phyloP scores from a whole-genome alignment of 257 asterid genomes.

The Petrea volubilis region DNA sequence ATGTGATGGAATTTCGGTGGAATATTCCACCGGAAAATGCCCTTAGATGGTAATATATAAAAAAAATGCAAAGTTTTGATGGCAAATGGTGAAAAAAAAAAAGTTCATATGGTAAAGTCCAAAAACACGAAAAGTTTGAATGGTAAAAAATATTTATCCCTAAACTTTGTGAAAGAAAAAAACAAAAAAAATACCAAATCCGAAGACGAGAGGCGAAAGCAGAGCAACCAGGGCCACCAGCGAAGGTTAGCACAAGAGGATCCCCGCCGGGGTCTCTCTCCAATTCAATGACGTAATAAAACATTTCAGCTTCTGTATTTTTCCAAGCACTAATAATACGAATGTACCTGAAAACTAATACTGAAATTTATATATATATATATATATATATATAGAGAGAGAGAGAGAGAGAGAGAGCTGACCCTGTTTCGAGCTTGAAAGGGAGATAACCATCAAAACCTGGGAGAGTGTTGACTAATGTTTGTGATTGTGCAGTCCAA shows the following conservation, averaged over 20 bases:
- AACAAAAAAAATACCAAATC: slow-evolving; percentile 39
- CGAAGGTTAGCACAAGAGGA: slow-evolving; percentile 49
- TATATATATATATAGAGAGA: too few relatives aligned
- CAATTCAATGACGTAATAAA: slow-evolving; percentile 50
- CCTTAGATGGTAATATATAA: too few relatives aligned
- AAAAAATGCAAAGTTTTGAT: too few relatives aligned
- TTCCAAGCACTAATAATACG: slow-evolving; percentile 27
- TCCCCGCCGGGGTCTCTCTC: slow-evolving; percentile 36
- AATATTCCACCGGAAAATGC: too few relatives aligned
- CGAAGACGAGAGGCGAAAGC: slow-evolving; percentile 35
- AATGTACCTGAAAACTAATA: slow-evolving; percentile 34
- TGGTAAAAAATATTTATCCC: too few relatives aligned
- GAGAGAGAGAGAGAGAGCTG: background rate
- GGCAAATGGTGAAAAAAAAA: too few relatives aligned
- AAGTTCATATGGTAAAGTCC: too few relatives aligned
- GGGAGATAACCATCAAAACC: slow-evolving; percentile 35
- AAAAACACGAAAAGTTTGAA: too few relatives aligned
- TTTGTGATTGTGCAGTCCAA: slow-evolving; percentile 15
- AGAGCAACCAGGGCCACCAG: slow-evolving; percentile 69
- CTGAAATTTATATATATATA: background rate
- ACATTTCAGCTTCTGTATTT: slow-evolving; percentile 35
- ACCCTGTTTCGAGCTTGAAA: slow-evolving; percentile 53
- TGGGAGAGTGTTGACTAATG: slow-evolving; percentile 30
- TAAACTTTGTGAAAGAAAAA: too few relatives aligned
- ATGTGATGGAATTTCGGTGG: too few relatives aligned